These are phyloP conservation scores for Rhodotorula glutinis DNA, from an alignment of 1,284 basidiomycete genomes.

Conservation along the genomic window DNA sequence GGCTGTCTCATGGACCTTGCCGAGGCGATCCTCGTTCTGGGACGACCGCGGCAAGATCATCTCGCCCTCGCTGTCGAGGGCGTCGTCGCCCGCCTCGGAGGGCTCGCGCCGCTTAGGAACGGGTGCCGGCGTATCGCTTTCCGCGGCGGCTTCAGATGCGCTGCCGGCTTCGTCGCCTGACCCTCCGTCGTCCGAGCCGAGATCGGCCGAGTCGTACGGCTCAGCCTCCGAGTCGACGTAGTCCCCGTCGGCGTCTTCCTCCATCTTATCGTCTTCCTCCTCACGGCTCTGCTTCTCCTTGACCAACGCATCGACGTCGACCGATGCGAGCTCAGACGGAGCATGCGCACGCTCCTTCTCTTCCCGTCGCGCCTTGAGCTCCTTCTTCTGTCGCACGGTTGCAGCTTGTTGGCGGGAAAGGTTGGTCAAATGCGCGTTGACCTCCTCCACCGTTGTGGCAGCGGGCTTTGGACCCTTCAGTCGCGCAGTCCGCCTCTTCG, in stretches of 20 bases:
- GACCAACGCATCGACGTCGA: constrained; percentile 27
- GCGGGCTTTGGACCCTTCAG: too few relatives aligned
- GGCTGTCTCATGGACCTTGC: neutral
- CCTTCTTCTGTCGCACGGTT: neutral
- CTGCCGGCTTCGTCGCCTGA: constrained; percentile 6
- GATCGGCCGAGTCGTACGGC: neutral
- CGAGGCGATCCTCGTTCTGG: constrained; percentile 18
- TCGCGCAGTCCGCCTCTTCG: neutral
- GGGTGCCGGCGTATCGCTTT: too few relatives aligned
- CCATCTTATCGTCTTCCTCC: constrained; percentile 10
- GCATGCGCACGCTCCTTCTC: neutral
- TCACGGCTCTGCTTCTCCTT: constrained; percentile 19
- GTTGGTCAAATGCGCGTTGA: neutral
- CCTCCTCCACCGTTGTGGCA: neutral
- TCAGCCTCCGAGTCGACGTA: constrained; percentile 20
- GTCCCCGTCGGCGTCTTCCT: constrained; percentile 24
- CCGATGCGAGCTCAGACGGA: neutral
- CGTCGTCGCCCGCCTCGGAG: constrained; percentile 15
- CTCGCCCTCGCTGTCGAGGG: constrained; percentile 25
- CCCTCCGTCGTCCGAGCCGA: constrained; percentile 6
- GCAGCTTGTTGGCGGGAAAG: neutral
- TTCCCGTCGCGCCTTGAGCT: neutral
- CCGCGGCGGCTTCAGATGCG: constrained; percentile 4
- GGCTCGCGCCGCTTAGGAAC: too few relatives aligned
- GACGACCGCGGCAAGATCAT: constrained; percentile 18